Evolutionary conservation across 345 rosid genomes (phyloP).

Genomic region (Euphorbia peplus): DNA sequence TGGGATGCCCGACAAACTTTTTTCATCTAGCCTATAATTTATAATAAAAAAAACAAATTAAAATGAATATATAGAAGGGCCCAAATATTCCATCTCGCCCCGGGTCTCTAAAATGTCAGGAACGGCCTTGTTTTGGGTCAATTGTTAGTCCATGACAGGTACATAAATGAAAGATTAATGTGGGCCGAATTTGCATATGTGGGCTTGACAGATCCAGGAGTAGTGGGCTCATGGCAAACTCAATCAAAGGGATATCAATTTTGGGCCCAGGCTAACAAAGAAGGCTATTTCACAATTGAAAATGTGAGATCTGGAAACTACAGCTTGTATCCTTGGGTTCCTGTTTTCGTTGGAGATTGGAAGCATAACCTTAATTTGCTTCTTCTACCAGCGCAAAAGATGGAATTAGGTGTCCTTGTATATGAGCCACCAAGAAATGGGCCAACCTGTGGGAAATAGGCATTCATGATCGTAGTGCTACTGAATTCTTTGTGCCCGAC

Average conservation of each 20-base stretch:
- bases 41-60: no score
- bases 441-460: slow-evolving; percentile 90
- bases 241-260: slow-evolving; percentile 90
- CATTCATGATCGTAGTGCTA: slow-evolving; percentile 66
- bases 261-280: slow-evolving; percentile 55
- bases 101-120: no score
- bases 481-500: slow-evolving; percentile 66
- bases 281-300: slow-evolving; percentile 52
- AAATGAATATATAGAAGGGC: no score
- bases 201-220: slow-evolving; percentile 76
- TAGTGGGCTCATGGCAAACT: slow-evolving; percentile 83
- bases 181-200: slow-evolving; percentile 51
- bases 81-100: no score
- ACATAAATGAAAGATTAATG: slow-evolving; percentile 16
- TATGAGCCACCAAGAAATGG: slow-evolving; percentile 74
- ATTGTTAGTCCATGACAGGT: slow-evolving; percentile 18
- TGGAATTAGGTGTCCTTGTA: slow-evolving; percentile 41
- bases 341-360: slow-evolving; percentile 69
- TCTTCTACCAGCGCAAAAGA: slow-evolving; percentile 42
- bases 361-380: slow-evolving; percentile 34
- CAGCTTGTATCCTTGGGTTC: slow-evolving; percentile 66
- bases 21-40: no score
- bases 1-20: no score
- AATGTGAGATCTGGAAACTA: slow-evolving; percentile 62
- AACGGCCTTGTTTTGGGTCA: no score